Conservation (phyloP, 1,139 yeast genomes). For the Scheffersomyces insectosa region DNA sequence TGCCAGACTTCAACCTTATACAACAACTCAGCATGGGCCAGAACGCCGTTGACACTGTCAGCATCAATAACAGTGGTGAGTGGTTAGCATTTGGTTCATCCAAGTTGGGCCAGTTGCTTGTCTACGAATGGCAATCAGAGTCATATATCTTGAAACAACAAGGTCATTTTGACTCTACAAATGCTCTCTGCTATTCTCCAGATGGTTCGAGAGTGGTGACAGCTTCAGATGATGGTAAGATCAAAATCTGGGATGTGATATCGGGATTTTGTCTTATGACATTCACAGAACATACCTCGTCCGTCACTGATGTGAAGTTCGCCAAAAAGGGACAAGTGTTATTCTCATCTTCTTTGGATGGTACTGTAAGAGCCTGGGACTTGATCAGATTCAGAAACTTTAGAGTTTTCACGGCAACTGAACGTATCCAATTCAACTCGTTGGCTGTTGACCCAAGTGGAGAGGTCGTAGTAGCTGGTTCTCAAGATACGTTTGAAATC, state of each 20-base stretch:
- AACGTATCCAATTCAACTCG: slow-evolving; percentile 82
- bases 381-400: slow-evolving; percentile 88
- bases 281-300: slow-evolving; percentile 85
- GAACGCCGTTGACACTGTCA: slow-evolving; percentile 79
- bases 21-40: slow-evolving; percentile 94
- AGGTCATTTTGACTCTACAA: slow-evolving; percentile 92
- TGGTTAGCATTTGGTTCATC: slow-evolving; percentile 97
- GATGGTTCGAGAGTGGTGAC: slow-evolving; percentile 93
- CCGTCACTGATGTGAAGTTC: slow-evolving; percentile 86
- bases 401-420: slow-evolving; percentile 89
- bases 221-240: slow-evolving; percentile 95
- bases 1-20: slow-evolving; percentile 67
- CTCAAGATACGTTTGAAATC: slow-evolving; percentile 84
- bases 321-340: slow-evolving; percentile 87
- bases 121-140: slow-evolving; percentile 99
- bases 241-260: slow-evolving; percentile 91
- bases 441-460: slow-evolving; percentile 97
- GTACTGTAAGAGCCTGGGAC: slow-evolving; percentile 98
- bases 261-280: slow-evolving; percentile 94
- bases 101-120: slow-evolving; percentile 87
- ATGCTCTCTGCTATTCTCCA: slow-evolving; percentile 83
- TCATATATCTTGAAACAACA: slow-evolving; percentile 94
- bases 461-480: slow-evolving; percentile 94
- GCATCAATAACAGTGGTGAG: slow-evolving; percentile 82
- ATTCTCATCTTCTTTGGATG: slow-evolving; percentile 90